Evolutionary conservation across 768 basidiomycete genomes (phyloP).

Genomic region (Goffeauzyma gilvescens): DNA sequence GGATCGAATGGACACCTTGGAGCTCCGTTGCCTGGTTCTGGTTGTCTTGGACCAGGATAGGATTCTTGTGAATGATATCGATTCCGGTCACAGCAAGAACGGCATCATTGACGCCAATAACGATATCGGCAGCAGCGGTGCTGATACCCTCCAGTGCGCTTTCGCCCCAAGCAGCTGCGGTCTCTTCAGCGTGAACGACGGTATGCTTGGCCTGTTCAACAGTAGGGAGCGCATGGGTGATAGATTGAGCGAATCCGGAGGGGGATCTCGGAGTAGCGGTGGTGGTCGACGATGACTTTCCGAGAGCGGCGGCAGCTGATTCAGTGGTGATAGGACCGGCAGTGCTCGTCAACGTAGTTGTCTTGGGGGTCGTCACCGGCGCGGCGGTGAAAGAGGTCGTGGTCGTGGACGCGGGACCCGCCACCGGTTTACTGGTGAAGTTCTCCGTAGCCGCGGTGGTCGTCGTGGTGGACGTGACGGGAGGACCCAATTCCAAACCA

Average conservation of each 20-base stretch:
- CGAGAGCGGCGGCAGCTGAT: background rate
- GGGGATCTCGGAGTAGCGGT: background rate
- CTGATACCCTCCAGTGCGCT: slow-evolving; percentile 18
- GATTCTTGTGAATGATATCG: slow-evolving; percentile 21
- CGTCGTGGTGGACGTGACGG: too few species aligned
- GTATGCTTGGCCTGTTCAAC: slow-evolving; percentile 1
- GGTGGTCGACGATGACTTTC: background rate
- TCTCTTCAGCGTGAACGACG: slow-evolving; percentile 12
- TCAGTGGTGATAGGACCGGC: background rate
- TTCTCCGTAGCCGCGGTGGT: too few species aligned
- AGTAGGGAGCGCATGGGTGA: slow-evolving; percentile 17
- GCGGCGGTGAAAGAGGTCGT: background rate
- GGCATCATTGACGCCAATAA: slow-evolving; percentile 10
- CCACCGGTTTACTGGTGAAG: too few species aligned
- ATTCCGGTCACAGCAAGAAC: slow-evolving; percentile 27
- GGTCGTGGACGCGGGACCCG: background rate
- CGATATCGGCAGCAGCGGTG: slow-evolving; percentile 14
- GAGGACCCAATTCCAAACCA: too few species aligned
- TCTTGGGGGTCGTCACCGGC: background rate
- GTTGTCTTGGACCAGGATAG: too few species aligned
- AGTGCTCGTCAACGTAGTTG: background rate
- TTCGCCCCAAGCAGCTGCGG: slow-evolving; percentile 18
- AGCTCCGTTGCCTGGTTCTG: too few species aligned
- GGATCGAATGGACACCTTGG: too few species aligned
- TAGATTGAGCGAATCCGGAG: slow-evolving; percentile 15